Base-by-base conservation (phyloP, 1,284 basidiomycete genomes). In the Leccinum holopus region DNA sequence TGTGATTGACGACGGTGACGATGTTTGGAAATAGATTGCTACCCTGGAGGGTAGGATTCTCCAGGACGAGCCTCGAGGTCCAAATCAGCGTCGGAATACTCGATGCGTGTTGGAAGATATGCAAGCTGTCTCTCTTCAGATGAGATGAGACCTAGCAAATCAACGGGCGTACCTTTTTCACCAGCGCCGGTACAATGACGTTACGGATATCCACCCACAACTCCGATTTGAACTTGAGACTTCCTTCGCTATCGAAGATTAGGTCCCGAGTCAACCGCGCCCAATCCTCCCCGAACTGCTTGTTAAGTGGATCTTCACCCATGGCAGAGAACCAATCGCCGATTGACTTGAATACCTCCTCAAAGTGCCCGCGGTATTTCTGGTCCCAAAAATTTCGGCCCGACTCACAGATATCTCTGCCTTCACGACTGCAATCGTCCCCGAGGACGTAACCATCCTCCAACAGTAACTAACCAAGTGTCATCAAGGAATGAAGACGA, bases 361-460 rank as follows among this genome's bases (percentile, higher is more conserved):
- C 92, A 73, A 95, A 94, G 77, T 97, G 92, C 1, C 70, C 74
- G 70, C 87, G 86, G 77, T 98, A 98, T 80, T 94, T 96, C 59
- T 85, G 88, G 66, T 91, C 81, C 75, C 91, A 97, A 80, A 94
- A 97, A 33, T 77, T 71, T 59, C 87, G 85, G n/a, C 92, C 93
- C 10, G 77, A 78, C 57, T 96, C 88, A 53, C 82, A 78, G 37
- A 95, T 79, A 57, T 84, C 77, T 59, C 75, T 78, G 0, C 84
- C 92, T 59, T 90, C 84, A 28, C 75, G 81, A 68, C 84, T 84
- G 70, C 87, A 94, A 41, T 86, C 82, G 2, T 92, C 88, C 68
- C 94, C 89, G 62, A 98, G 84, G 61, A 98, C 85, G 73, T 88
- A 99, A 33, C 96, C 96, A 0, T 93, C 85, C 72, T 97, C 91